Percentiles rank a stretch among this genome's conserved stretches.
phyloP scores from a whole-genome alignment of 108 stramenopile species.

The Cylindrotheca fusiformis region DNA sequence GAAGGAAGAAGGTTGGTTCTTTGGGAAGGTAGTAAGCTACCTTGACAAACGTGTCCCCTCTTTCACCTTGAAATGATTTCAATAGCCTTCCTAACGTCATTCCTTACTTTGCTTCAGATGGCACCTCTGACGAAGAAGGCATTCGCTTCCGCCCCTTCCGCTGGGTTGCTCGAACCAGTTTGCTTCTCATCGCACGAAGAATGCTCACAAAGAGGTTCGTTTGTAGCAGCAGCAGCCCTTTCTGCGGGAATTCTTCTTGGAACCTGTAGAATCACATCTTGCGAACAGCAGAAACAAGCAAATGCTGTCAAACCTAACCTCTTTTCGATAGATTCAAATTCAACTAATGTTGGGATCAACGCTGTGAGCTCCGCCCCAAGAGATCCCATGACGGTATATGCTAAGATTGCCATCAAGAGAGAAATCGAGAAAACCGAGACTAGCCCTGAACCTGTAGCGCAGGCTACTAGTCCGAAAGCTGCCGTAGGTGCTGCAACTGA shows the following conservation, averaged over 20 bases:
- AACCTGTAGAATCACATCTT: constrained; percentile 18
- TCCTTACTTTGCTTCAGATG: too few relatives aligned
- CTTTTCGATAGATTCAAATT: background rate
- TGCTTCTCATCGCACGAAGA: constrained; percentile 7
- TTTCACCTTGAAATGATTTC: too few relatives aligned
- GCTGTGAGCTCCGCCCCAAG: constrained; percentile 13
- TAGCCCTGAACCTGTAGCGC: background rate
- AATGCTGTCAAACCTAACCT: too few relatives aligned
- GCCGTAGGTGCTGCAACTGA: constrained; percentile 9
- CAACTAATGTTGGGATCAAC: background rate
- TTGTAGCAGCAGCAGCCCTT: constrained; percentile 8
- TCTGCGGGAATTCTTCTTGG: constrained; percentile 21
- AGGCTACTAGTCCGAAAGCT: constrained; percentile 31
- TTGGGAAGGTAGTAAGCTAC: too few relatives aligned
- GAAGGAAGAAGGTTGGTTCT: too few relatives aligned
- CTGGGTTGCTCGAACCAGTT: constrained; percentile 4
- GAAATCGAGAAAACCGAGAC: constrained; percentile 22
- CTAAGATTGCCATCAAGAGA: constrained; percentile 24
- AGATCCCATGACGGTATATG: constrained; percentile 47
- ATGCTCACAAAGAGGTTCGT: constrained; percentile 2
- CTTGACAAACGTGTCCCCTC: too few relatives aligned
- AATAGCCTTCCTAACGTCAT: too few relatives aligned
- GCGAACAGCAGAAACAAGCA: constrained; percentile 13
- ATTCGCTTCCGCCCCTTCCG: constrained; percentile 5
- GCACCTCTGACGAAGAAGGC: constrained; percentile 5